These are phyloP conservation scores for Nicotiana otophora DNA, from an alignment of 257 asterid species.

Conservation along the genomic window DNA sequence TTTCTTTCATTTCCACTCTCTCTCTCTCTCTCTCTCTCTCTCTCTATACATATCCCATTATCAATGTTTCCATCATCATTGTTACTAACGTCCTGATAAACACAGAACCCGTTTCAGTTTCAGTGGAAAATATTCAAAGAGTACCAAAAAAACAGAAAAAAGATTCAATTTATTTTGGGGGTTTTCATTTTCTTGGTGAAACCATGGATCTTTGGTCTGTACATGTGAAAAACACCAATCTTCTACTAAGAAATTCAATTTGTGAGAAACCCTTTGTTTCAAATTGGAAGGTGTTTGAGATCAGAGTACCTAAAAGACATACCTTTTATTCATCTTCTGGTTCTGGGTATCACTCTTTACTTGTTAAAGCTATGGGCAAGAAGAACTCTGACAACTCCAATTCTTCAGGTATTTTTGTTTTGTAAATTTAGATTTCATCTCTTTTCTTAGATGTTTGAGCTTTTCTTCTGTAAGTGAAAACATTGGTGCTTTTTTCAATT, in stretches of 20 bases:
- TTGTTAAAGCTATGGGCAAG: conserved; percentile 57
- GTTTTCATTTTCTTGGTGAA: not conserved
- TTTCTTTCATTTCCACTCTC: not conserved
- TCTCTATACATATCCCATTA: not conserved
- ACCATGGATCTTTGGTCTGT: conserved; percentile 51
- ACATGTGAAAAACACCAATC: conserved; percentile 34
- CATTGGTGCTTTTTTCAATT: not conserved
- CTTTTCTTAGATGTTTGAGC: not conserved
- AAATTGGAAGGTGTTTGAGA: conserved; percentile 25
- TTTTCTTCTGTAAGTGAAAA: not conserved
- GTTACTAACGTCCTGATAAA: conserved; percentile 7
- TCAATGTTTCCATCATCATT: not conserved
- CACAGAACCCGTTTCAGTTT: not conserved
- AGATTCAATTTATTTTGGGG: not conserved
- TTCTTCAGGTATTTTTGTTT: conserved; percentile 37
- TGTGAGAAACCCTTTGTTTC: conserved; percentile 44
- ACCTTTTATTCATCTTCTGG: conserved; percentile 8
- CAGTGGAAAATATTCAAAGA: not conserved
- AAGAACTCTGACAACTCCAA: conserved; percentile 50
- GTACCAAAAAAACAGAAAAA: not conserved
- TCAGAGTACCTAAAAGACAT: conserved; percentile 35
- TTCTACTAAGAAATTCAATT: conserved; percentile 39
- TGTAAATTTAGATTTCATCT: not conserved
- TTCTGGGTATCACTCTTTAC: conserved; percentile 37
- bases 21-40: not conserved